phyloP scores from a whole-genome alignment of 345 rosid species.

The Odontarrhena argentea region DNA sequence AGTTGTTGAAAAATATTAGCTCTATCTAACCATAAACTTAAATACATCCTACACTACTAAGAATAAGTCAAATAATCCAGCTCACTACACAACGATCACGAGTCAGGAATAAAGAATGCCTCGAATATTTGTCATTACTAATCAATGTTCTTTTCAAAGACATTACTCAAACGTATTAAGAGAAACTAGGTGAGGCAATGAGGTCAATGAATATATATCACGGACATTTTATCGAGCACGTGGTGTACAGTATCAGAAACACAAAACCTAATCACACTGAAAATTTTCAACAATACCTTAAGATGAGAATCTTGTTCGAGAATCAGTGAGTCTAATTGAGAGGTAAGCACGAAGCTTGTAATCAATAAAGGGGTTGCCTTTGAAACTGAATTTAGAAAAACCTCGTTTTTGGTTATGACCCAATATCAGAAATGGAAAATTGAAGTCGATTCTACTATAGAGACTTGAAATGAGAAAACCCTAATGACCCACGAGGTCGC shows the following conservation, averaged over 20 bases:
- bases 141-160: neutral
- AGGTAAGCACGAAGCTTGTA: neutral
- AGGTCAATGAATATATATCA: neutral
- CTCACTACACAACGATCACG: slow-evolving; percentile 12
- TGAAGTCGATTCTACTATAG: too few species aligned
- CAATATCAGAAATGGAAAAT: too few species aligned
- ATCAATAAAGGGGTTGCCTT: neutral
- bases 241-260: slow-evolving; percentile 24
- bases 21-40: slow-evolving; percentile 1
- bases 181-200: neutral
- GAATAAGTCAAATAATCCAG: neutral
- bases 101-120: neutral
- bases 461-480: too few species aligned
- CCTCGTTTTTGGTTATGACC: too few species aligned
- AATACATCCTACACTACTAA: neutral
- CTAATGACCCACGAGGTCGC: neutral
- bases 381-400: too few species aligned
- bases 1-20: neutral
- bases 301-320: neutral
- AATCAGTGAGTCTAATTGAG: slow-evolving; percentile 7
- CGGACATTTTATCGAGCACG: slow-evolving; percentile 36
- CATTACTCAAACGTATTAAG: neutral
- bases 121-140: neutral
- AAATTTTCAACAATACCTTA: neutral
- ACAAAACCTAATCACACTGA: neutral